A percentile compares a stretch with the other conserved stretches of the same genome.
These are phyloP conservation scores for Chaetomiaceae sp. DNA, from an alignment of 2,329 filamentous ascomycete species.

Conservation along the genomic window DNA sequence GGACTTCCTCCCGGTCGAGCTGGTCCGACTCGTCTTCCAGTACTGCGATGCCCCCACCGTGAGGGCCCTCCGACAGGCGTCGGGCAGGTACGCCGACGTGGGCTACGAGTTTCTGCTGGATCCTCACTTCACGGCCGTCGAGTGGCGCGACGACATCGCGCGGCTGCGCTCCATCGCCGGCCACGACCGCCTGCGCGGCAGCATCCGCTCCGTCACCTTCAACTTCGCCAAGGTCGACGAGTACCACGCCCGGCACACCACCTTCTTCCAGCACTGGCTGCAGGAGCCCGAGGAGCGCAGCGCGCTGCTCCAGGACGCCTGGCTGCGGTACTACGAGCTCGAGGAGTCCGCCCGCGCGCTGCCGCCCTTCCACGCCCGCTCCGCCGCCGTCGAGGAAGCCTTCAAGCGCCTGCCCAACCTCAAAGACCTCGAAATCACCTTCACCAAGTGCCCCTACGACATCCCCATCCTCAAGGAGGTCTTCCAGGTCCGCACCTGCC, in stretches of 20 bases:
- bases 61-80: slow-evolving; percentile 39
- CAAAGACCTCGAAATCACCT: slow-evolving; percentile 38
- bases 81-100: slow-evolving; percentile 36
- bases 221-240: slow-evolving; percentile 42
- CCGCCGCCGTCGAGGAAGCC: slow-evolving; percentile 36
- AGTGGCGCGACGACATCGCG: slow-evolving; percentile 43
- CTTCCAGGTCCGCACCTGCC: slow-evolving; percentile 37
- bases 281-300: slow-evolving; percentile 36
- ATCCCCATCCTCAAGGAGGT: slow-evolving; percentile 36
- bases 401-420: slow-evolving; percentile 39
- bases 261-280: slow-evolving; percentile 36
- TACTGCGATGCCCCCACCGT: slow-evolving; percentile 38
- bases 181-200: slow-evolving; percentile 38
- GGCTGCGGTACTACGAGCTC: slow-evolving; percentile 36
- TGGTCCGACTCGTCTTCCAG: slow-evolving; percentile 38
- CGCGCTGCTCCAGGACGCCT: slow-evolving; percentile 34
- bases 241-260: slow-evolving; percentile 36
- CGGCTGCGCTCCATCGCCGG: slow-evolving; percentile 42
- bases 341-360: slow-evolving; percentile 33
- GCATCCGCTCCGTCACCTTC: slow-evolving; percentile 42
- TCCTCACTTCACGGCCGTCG: slow-evolving; percentile 39
- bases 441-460: slow-evolving; percentile 38
- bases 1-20: slow-evolving; percentile 30
- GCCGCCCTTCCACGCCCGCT: slow-evolving; percentile 35
- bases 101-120: slow-evolving; percentile 42